Percentiles rank a stretch among this genome's conserved stretches.
Evolutionary conservation across 1,284 basidiomycete species (phyloP).

Genomic region (Malassezia vespertilionis): DNA sequence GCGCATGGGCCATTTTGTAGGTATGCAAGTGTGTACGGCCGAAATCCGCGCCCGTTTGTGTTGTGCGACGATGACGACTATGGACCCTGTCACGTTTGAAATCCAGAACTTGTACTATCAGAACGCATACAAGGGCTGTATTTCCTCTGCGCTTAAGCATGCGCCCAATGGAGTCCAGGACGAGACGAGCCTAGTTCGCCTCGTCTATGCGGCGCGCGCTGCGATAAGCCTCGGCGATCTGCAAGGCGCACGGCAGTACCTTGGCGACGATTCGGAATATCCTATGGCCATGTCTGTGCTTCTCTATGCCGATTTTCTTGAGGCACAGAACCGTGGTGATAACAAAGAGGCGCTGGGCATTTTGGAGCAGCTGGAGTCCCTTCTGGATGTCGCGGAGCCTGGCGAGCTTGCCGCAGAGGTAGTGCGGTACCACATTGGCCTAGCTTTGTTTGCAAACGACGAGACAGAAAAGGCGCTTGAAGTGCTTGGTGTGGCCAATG

Average conservation of each 20-base stretch:
- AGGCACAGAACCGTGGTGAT: conserved; percentile 21
- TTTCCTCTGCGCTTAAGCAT: conserved; percentile 24
- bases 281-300: conserved; percentile 23
- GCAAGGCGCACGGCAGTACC: conserved; percentile 25
- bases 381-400: conserved; percentile 38
- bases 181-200: conserved; percentile 17
- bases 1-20: neutral
- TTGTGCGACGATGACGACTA: neutral
- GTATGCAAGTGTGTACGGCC: conserved; percentile 4
- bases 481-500: conserved; percentile 27
- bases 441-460: conserved; percentile 30
- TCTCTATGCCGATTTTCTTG: conserved; percentile 29
- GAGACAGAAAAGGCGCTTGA: conserved; percentile 36
- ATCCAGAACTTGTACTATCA: conserved; percentile 45
- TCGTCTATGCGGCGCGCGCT: conserved; percentile 40
- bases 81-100: conserved; percentile 30
- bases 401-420: conserved; percentile 25
- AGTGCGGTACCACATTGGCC: conserved; percentile 24
- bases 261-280: conserved; percentile 17
- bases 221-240: conserved; percentile 32
- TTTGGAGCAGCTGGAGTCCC: conserved; percentile 30
- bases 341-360: conserved; percentile 12
- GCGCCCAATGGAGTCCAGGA: conserved; percentile 17
- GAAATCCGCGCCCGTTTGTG: neutral
- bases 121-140: conserved; percentile 38